phyloP scores from a whole-genome alignment of 352 stramenopile genomes.

The Globisporangium apiculatum region DNA sequence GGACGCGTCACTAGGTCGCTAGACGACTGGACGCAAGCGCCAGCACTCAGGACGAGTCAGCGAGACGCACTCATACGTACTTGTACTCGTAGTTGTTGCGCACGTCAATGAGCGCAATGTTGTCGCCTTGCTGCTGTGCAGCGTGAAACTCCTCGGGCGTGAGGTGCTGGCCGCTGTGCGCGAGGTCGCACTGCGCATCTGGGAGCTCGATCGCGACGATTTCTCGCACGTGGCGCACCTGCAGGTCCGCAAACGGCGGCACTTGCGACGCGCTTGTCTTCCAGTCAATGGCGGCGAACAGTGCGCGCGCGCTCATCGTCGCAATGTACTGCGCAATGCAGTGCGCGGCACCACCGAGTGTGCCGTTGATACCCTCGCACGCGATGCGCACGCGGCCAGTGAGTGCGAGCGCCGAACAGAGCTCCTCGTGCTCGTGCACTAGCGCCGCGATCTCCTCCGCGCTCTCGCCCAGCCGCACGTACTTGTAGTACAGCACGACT shows the following conservation, averaged over 20 bases:
- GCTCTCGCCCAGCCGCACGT: conserved; percentile 48
- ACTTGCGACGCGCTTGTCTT: conserved; percentile 57
- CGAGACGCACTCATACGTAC: conserved; percentile 15
- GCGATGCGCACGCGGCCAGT: conserved; percentile 70
- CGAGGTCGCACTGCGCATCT: conserved; percentile 37
- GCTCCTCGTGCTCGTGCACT: conserved; percentile 29
- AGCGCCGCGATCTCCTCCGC: conserved; percentile 26
- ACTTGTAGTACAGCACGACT: conserved; percentile 85
- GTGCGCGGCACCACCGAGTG: conserved; percentile 37
- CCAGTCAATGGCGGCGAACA: conserved; percentile 65
- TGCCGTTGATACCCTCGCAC: conserved; percentile 85
- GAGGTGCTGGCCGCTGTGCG: conserved; percentile 42
- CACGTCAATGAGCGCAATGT: conserved; percentile 60
- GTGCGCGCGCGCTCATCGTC: conserved; percentile 29
- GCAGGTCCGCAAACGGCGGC: conserved; percentile 54
- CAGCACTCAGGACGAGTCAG: background rate
- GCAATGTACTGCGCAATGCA: conserved; percentile 61
- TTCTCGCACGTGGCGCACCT: conserved; percentile 58
- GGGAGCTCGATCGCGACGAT: conserved; percentile 76
- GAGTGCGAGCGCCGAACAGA: conserved; percentile 51
- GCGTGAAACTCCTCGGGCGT: conserved; percentile 56
- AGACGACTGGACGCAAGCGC: background rate
- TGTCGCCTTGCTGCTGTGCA: conserved; percentile 14
- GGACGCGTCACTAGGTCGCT: background rate
- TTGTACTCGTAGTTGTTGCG: conserved; percentile 81